phyloP scores from a whole-genome alignment of 78 protist species.

The Creolimax fragrantissima region DNA sequence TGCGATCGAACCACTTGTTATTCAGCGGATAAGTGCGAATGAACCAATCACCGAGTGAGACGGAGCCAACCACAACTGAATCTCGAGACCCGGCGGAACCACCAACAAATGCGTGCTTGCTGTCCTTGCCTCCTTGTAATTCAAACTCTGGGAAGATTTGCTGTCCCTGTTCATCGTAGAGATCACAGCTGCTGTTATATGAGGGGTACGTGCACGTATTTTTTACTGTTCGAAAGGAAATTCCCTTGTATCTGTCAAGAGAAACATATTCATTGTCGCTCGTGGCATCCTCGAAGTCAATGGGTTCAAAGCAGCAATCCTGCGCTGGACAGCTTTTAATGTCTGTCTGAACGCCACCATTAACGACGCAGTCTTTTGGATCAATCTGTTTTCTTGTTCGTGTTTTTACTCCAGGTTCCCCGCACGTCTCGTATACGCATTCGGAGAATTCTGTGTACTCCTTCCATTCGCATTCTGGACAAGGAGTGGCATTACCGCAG shows the following conservation, averaged over 20 bases:
- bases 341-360: not conserved
- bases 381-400: not conserved
- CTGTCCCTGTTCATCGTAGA: not conserved
- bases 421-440: not conserved
- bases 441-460: not conserved
- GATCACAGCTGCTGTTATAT: not conserved
- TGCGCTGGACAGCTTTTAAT: not conserved
- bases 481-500: not conserved
- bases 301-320: not conserved
- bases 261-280: not conserved
- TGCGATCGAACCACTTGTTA: not conserved
- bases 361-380: not conserved
- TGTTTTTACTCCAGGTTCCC: not conserved
- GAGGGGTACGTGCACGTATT: no score
- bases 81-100: not conserved
- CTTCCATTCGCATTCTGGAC: not conserved
- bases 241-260: not conserved
- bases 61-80: not conserved
- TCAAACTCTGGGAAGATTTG: no score
- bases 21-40: not conserved
- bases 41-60: not conserved
- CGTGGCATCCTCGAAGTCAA: not conserved
- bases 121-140: not conserved
- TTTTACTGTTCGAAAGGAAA: no score
- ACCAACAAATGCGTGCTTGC: not conserved